Evolutionary conservation across 2,329 filamentous ascomycete species (phyloP).

Genomic region (Bertia moriformis): DNA sequence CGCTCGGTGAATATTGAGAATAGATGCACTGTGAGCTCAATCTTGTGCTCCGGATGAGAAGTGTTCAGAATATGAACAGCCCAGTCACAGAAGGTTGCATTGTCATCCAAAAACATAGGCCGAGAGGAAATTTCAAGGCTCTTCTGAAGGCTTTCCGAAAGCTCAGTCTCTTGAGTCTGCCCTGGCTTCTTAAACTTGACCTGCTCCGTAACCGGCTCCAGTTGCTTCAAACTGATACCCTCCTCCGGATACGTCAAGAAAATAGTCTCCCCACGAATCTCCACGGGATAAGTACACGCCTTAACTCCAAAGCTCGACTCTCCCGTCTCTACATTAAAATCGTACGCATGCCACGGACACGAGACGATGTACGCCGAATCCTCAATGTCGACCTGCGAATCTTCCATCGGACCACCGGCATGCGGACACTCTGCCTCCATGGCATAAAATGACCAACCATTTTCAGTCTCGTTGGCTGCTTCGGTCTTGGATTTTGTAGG

Average conservation of each 20-base stretch:
- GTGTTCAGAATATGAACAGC: slow-evolving; percentile 28
- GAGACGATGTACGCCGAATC: slow-evolving; percentile 29
- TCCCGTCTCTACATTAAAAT: slow-evolving; percentile 31
- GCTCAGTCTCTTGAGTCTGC: slow-evolving; percentile 2
- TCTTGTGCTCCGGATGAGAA: slow-evolving; percentile 27
- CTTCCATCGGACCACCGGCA: slow-evolving; percentile 27
- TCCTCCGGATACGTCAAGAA: slow-evolving; percentile 15
- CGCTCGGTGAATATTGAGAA: slow-evolving; percentile 22
- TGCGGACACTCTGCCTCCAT: slow-evolving; percentile 32
- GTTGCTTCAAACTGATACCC: slow-evolving; percentile 11
- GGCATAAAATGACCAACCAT: slow-evolving; percentile 28
- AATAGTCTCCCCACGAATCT: slow-evolving; percentile 17
- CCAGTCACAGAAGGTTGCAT: slow-evolving; percentile 29
- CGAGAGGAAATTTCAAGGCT: slow-evolving; percentile 6
- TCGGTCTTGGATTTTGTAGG: slow-evolving; percentile 9
- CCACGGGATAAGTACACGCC: slow-evolving; percentile 27
- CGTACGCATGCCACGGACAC: slow-evolving; percentile 31
- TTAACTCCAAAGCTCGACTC: slow-evolving; percentile 30
- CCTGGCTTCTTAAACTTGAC: slow-evolving; percentile 24
- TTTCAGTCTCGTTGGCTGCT: slow-evolving; percentile 12
- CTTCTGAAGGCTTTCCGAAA: neutral
- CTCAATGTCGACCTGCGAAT: slow-evolving; percentile 28
- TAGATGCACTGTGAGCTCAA: slow-evolving; percentile 26
- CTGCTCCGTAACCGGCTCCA: slow-evolving; percentile 28
- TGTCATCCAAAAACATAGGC: slow-evolving; percentile 20